phyloP scores from a whole-genome alignment of 139 green algal genomes.

The Gonium pectorale region DNA sequence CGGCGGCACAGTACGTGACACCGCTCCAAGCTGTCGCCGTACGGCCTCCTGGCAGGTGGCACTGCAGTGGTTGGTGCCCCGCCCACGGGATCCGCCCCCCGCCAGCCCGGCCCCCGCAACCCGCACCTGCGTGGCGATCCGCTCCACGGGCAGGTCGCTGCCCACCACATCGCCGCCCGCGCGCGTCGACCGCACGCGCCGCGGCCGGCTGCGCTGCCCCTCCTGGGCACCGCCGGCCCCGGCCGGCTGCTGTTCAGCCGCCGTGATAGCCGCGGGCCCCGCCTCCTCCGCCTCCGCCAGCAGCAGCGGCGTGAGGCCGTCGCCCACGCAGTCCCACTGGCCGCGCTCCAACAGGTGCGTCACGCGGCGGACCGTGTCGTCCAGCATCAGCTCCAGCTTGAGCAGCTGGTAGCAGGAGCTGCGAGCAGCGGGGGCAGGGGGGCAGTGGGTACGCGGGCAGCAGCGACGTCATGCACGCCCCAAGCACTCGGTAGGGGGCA shows the following conservation, averaged over 20 bases:
- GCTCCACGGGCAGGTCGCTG: slow-evolving; percentile 28
- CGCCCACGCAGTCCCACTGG: slow-evolving; percentile 35
- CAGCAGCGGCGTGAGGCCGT: slow-evolving; percentile 38
- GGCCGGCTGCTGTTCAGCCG: not conserved
- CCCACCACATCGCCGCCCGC: slow-evolving; percentile 30
- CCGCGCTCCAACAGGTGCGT: slow-evolving; percentile 34
- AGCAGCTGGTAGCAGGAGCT: slow-evolving; percentile 43
- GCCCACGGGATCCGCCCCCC: too few relatives aligned
- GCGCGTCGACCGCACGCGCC: not conserved
- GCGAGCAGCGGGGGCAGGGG: not conserved
- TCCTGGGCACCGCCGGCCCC: not conserved
- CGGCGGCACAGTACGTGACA: too few relatives aligned
- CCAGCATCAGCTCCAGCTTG: slow-evolving; percentile 43
- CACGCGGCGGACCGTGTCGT: slow-evolving; percentile 17
- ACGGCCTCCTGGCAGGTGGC: too few relatives aligned
- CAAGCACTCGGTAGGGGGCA: too few relatives aligned
- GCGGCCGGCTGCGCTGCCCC: too few relatives aligned
- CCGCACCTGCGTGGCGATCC: slow-evolving; percentile 3
- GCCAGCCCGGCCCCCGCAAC: not conserved
- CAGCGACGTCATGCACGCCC: too few relatives aligned
- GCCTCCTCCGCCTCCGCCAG: not conserved
- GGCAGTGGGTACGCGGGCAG: too few relatives aligned
- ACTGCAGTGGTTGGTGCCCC: too few relatives aligned
- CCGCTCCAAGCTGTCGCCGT: too few relatives aligned
- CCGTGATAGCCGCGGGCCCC: not conserved